Evolutionary conservation across 202 grass and related monocot species (phyloP).

Genomic region (Schoenoplectus tabernaemontani): DNA sequence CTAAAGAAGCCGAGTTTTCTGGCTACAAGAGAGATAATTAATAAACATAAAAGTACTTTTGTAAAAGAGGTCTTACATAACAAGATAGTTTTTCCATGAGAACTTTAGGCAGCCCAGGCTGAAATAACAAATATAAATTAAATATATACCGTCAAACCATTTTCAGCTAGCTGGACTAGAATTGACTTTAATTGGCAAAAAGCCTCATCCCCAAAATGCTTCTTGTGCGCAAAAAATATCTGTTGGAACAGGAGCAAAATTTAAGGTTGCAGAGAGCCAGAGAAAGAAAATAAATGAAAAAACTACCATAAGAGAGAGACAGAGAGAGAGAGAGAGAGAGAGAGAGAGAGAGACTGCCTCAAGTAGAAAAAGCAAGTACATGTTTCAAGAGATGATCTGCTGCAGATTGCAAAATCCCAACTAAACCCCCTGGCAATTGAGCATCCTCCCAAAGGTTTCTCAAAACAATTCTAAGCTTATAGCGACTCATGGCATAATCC

Average conservation of each 20-base stretch:
- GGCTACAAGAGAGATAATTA: slow-evolving; percentile 33
- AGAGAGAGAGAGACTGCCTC: slow-evolving; percentile 3
- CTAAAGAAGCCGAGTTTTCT: slow-evolving; percentile 36
- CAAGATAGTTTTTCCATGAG: neutral
- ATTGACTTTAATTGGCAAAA: slow-evolving; percentile 42
- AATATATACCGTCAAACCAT: slow-evolving; percentile 41
- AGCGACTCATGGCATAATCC: slow-evolving; percentile 55
- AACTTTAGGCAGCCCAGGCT: neutral
- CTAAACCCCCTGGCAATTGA: slow-evolving; percentile 29
- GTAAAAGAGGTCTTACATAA: neutral
- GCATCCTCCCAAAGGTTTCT: slow-evolving; percentile 72
- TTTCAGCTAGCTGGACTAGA: slow-evolving; percentile 32
- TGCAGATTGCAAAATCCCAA: slow-evolving; percentile 43
- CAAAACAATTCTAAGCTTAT: slow-evolving; percentile 69
- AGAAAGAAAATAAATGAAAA: neutral
- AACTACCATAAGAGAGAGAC: neutral
- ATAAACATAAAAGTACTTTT: slow-evolving; percentile 15
- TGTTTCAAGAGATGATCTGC: slow-evolving; percentile 84
- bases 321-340: too few species aligned
- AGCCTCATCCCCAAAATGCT: slow-evolving; percentile 49
- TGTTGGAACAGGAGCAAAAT: slow-evolving; percentile 30
- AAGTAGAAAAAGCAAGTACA: slow-evolving; percentile 32
- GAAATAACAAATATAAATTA: slow-evolving; percentile 4
- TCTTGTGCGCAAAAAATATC: slow-evolving; percentile 74
- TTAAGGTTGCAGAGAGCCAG: slow-evolving; percentile 8